Base-by-base conservation (phyloP, 139 green algal species). In the Chlorella ohadii region DNA sequence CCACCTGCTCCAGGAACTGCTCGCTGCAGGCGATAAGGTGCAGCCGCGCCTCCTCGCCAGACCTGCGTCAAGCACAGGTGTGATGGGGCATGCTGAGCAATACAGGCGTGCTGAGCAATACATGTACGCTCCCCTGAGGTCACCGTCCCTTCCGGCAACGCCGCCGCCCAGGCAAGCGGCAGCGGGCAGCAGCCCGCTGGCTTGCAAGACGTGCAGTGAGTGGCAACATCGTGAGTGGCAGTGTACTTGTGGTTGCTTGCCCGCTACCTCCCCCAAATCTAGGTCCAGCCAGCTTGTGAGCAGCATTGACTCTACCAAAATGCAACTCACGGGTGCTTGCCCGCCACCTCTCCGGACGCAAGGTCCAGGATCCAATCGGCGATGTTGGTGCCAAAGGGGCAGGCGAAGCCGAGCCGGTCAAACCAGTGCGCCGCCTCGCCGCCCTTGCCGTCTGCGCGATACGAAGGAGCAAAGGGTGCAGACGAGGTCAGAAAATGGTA, bases 321-420 rank as follows among this genome's bases (percentile, higher is more conserved):
- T 59, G 51, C 51, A 59, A 7, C 79, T 78, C 51, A 84, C 79
- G 31, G 78, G 6, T 84, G 20, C 66, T 78, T 78, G 47, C 67
- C 79, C 31, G 27, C 34, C 41, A 73, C 64, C 34, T 95, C 89
- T 20, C 91, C 94, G 56, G 88, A 94, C 12, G 94, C 88, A 33
- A 98, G 68, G 79, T 98, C 95, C 77, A 97, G 86, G 19, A 97
- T 90, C 81, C 94, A 96, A 80, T 97, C 95, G 3, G 95, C 93
- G n/a, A 94, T 85, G 87, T 97, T 97, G 56, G 94, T 88, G 20
- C 91, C 89, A 65, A 91, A 95, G n/a, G 95, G 95, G 51, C 92
- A 79, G 6, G 85, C 79, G 73, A 91, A 91, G 7, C 92, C 91
- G 38, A 92, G 82, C 16, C 83, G 47, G 16, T 88, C 85, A 73